A percentile compares a stretch with the other conserved stretches of the same genome.
These are phyloP conservation scores for Neurospora africana DNA, from an alignment of 495 filamentous ascomycete genomes.

Conservation along the genomic window DNA sequence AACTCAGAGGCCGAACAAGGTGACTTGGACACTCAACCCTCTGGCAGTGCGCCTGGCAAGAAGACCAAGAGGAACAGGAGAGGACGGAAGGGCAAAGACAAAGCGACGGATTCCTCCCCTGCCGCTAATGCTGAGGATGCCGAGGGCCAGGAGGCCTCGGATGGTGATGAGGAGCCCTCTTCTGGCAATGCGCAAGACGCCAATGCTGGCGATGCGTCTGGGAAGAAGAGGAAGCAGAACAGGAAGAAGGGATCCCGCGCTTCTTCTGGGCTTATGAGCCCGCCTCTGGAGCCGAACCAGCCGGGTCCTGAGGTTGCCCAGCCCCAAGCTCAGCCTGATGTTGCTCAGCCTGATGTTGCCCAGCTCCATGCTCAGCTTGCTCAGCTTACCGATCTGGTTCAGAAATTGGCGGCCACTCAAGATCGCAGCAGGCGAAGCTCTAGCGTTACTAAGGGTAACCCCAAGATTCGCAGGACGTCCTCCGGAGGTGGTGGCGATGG, in stretches of 20 bases:
- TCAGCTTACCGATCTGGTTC: no score
- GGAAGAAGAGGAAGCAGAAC: constrained; percentile 9
- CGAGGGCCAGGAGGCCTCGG: background rate
- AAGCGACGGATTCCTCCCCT: background rate
- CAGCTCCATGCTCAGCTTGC: background rate
- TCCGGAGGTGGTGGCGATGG: background rate
- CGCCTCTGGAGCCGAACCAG: background rate
- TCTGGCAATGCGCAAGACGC: background rate
- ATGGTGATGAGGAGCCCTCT: background rate
- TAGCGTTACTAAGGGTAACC: background rate
- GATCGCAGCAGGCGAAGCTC: background rate
- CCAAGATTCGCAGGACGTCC: background rate
- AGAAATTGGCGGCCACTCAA: background rate
- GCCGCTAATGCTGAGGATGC: background rate
- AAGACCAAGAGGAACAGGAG: constrained; percentile 26
- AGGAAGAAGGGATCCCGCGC: background rate
- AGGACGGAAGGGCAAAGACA: constrained; percentile 18
- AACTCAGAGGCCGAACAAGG: constrained; percentile 2
- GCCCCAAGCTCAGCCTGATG: background rate
- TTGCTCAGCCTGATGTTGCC: background rate
- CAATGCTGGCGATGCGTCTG: background rate
- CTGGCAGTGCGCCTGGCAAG: background rate
- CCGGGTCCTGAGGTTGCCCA: background rate
- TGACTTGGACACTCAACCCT: background rate
- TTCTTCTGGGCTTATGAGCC: background rate